Base-by-base conservation (phyloP, 129 eudicot genomes). In the Smallanthus sonchifolius region DNA sequence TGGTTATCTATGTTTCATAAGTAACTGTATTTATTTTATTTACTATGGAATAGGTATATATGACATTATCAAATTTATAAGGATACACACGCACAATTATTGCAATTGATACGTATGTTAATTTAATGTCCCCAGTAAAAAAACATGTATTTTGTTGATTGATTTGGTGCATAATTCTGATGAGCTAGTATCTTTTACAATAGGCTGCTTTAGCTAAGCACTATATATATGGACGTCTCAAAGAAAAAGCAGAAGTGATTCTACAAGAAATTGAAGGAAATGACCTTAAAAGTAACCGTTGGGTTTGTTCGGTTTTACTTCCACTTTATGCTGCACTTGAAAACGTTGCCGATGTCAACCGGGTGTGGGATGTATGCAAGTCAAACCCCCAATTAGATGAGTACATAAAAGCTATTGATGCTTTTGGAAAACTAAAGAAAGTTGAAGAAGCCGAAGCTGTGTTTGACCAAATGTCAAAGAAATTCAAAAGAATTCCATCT, bases 391-490 rank as follows among this genome's bases (percentile, higher is more conserved):
- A 57, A 10, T 6, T 61, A 2, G 49, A n/a, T 0, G 98, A 94
- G 24, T 86, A 70, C 67, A 15, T 79, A 49, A 72, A 81, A 72
- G 96, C 89, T 5, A 83, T 94, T 37, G 83, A 78, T 63, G 96
- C 98, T 32, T 94, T 78, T 81, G 98, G 96, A n/a, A 85, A 70
- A 55, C 87, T 94, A 28, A 82, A 87, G 39, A 85, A 82, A 38
- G 40, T 88, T 32, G 95, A 84, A 66, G 83, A 90, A 70, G 97
- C 97, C 7, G 98, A 94, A 69, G 88, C 83, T 2, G 88, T 84
- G 20, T 94, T 94, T 79, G 83, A 85, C 14, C 72, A 66, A 51
- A 19, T 80, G 86, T 7, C 74, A 60, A 73, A 82, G 5, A 80
- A 54, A 44, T 40, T 44, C 24, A 82, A 78, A 64, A 72, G 51